phyloP scores from a whole-genome alignment of 345 rosid species.

The Jatropha curcas region DNA sequence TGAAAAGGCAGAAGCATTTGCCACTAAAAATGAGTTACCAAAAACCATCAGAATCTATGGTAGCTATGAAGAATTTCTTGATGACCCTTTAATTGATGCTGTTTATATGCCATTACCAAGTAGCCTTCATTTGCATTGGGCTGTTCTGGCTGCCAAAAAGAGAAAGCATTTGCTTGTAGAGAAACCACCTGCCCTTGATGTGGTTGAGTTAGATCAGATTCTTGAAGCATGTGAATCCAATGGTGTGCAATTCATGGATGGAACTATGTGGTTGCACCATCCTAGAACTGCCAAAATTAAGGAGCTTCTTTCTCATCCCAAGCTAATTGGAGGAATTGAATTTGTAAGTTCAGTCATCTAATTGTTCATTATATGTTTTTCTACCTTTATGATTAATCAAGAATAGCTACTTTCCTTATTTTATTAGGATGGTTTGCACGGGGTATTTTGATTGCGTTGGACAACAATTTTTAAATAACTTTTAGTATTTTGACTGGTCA shows the following conservation, averaged over 20 bases:
- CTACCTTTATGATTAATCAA: too few relatives aligned
- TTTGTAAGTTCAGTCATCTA: constrained; percentile 17
- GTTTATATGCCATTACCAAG: constrained; percentile 68
- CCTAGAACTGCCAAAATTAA: constrained; percentile 56
- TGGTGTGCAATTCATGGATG: constrained; percentile 80
- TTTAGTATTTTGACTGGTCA: too few relatives aligned
- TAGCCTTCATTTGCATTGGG: constrained; percentile 55
- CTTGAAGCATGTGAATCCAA: constrained; percentile 59
- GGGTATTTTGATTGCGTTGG: too few relatives aligned
- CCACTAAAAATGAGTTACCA: constrained; percentile 38
- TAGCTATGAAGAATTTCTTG: constrained; percentile 52
- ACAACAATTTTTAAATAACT: too few relatives aligned
- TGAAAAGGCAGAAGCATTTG: constrained; percentile 55
- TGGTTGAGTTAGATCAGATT: constrained; percentile 52
- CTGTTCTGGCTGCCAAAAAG: constrained; percentile 49
- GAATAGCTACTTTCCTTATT: too few relatives aligned
- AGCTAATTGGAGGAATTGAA: constrained; percentile 40
- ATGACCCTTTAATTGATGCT: constrained; percentile 54
- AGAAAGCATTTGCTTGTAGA: constrained; percentile 65
- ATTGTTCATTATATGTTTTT: not conserved
- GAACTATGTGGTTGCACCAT: constrained; percentile 73
- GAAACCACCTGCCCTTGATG: constrained; percentile 62
- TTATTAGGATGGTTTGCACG: too few relatives aligned
- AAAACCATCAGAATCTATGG: constrained; percentile 47
- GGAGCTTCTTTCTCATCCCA: constrained; percentile 48